Evolutionary conservation across 176 grass and related monocot genomes (phyloP), one percentile per base, ranked within the genome.

Genomic region (Phoenix roebelenii): DNA sequence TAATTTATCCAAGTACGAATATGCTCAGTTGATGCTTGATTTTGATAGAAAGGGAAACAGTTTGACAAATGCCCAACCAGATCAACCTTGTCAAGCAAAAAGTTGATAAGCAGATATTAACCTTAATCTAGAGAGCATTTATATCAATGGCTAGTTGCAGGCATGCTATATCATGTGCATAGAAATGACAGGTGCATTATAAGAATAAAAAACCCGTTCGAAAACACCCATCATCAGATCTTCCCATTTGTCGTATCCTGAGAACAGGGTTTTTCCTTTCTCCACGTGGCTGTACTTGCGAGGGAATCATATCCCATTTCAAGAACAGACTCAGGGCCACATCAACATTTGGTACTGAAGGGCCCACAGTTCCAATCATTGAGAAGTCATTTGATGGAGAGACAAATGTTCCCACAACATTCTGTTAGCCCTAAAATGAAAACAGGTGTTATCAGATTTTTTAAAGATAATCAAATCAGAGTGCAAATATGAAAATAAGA

Each of bases 191-290:
- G 23, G 22, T 23, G 12, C 4, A 22, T 50, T 30, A 1, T 5
- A 12, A 18, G 24, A 28, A 0, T 4, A 28, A 61, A 5, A 17
- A 66, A 95, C 89, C 89, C 49, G 89, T 95, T 70, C 83, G 78
- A 67, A 95, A 95, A 85, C 89, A 95, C 67, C 85, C 89, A 70
- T 89, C 81, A 71, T 89, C 81, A 71, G 85, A 57, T 89, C 89
- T 24, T 82, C 81, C 64, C 82, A 82, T 61, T 82, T 89, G 69
- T 82, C 72, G 68, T 95, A 95, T 49, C 89, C 89, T 22, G 85
- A 82, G 61, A 95, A 95, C 49, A 95, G 60, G 16, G 81, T 89
- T 62, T 79, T 72, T 65, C 89, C 89, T 72, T 71, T 95, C 82
- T 61, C 89, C 89, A 69, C 82, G 78, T 54, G 89, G 65, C 20